phyloP scores from a whole-genome alignment of 1,284 basidiomycete species.

The Pisolithus thermaeus region DNA sequence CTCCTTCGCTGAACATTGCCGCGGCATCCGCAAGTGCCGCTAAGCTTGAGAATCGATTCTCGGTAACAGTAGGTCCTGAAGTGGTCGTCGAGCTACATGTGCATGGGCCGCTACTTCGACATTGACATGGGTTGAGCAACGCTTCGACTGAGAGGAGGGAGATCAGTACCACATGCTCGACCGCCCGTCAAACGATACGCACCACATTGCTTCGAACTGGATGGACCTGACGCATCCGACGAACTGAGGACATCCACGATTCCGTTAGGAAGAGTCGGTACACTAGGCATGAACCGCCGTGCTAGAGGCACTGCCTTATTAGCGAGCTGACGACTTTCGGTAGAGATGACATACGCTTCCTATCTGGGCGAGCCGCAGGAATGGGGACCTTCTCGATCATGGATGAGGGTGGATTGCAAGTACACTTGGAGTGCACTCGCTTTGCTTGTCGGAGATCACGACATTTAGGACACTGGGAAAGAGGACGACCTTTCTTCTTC shows the following conservation, averaged over 20 bases:
- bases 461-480: conserved; percentile 78
- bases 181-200: conserved; percentile 5
- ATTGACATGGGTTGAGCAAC: conserved; percentile 58
- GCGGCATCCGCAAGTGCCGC: conserved; percentile 48
- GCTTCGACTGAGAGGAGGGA: conserved; percentile 42
- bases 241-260: conserved; percentile 41
- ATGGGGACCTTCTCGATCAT: conserved; percentile 33
- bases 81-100: conserved; percentile 35
- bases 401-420: conserved; percentile 40
- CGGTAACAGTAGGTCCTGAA: conserved; percentile 11
- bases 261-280: conserved; percentile 59
- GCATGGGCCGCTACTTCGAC: conserved; percentile 51
- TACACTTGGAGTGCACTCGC: conserved; percentile 70
- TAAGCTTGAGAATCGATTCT: conserved; percentile 29
- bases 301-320: conserved; percentile 29
- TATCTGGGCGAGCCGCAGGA: conserved; percentile 34
- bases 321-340: background rate
- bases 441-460: conserved; percentile 70
- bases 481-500: conserved; percentile 81
- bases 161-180: conserved; percentile 3
- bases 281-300: conserved; percentile 51
- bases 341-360: conserved; percentile 45
- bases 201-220: conserved; percentile 54
- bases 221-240: conserved; percentile 6
- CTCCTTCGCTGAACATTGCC: conserved; percentile 30